Base-by-base conservation (phyloP, 148 eudicot species). In the Nepenthes mirabilis region DNA sequence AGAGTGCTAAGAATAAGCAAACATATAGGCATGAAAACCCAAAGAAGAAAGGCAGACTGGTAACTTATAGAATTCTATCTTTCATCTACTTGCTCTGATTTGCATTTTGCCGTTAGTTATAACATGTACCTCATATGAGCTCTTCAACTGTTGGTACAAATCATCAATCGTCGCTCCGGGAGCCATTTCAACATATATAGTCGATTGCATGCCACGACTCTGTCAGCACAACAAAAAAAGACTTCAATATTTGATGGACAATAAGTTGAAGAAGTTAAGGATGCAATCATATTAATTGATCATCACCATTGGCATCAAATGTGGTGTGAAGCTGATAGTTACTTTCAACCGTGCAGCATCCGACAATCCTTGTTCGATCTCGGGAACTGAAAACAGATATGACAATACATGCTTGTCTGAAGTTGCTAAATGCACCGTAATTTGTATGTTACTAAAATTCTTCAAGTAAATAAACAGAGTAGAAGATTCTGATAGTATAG, bases 141-240 rank as follows among this genome's bases (percentile, higher is more conserved):
- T 63, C 55, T 67, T 67, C 58, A 91, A 58, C n/a, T 85, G 88
- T 14, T 83, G 74, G 47, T 83, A 67, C 62, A 91, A 62, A 79
- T 85, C 91, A 32, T 83, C 83, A 62, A 72, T 78, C 57, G 86
- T 79, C 37, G 75, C 88, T 74, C 96, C 95, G 36, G 83, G 67
- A 71, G 91, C 77, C 91, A 86, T 74, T 63, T 86, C 80, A 62
- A 84, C 95, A 53, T 88, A 88, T 40, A 91, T 91, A 62, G 91
- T 88, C 59, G 96, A 88, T 81, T 88, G 98, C 98, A 91, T 91
- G 58, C 98, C 98, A 36, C 96, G 98, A 65, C 88, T 91, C 98
- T 91, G 65, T 60, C 68, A 51, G 57, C 9, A 73, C 40, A 61
- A 34, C 34, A 62, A 36, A 11, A 37, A 52, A 33, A 23, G 1